phyloP scores from a whole-genome alignment of 208 protist species.

The Trypanosoma mega region DNA sequence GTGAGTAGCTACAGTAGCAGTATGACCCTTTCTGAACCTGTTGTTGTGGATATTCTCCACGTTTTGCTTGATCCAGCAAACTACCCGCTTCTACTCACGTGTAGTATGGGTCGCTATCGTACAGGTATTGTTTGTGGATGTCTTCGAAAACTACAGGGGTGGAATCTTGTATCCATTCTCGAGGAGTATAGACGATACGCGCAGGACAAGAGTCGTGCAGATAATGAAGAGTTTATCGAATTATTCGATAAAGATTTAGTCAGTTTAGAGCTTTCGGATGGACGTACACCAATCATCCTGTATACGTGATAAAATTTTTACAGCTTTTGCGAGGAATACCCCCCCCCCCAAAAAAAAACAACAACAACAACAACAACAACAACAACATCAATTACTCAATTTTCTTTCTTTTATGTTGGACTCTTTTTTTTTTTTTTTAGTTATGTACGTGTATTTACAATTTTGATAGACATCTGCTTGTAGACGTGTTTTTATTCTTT shows the following conservation, averaged over 20 bases:
- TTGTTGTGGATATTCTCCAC: slow-evolving; percentile 92
- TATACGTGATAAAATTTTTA: slow-evolving; percentile 45
- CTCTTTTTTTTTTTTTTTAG: slow-evolving; percentile 21
- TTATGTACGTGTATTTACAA: not conserved
- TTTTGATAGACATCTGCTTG: not conserved
- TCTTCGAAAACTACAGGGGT: slow-evolving; percentile 96
- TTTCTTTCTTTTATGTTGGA: slow-evolving; percentile 1
- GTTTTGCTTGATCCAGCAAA: slow-evolving; percentile 92
- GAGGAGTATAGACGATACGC: slow-evolving; percentile 98
- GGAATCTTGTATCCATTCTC: slow-evolving; percentile 97
- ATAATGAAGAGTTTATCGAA: slow-evolving; percentile 99
- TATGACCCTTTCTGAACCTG: slow-evolving; percentile 84
- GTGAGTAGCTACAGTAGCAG: slow-evolving; percentile 28
- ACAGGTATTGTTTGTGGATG: slow-evolving; percentile 98
- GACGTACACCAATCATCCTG: slow-evolving; percentile 66
- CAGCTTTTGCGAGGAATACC: too few relatives aligned
- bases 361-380: not conserved
- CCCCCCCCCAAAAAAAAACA: slow-evolving; percentile 1
- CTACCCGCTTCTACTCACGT: slow-evolving; percentile 97
- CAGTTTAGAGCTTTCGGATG: slow-evolving; percentile 59
- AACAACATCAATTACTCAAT: slow-evolving; percentile 2
- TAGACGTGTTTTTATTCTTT: slow-evolving; percentile 26
- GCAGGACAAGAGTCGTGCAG: slow-evolving; percentile 87
- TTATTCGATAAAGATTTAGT: slow-evolving; percentile 98
- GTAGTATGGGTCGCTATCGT: slow-evolving; percentile 95